Percentiles rank a stretch among this genome's conserved stretches.
Conservation (phyloP, 148 eudicot genomes). For the Cornus florida region DNA sequence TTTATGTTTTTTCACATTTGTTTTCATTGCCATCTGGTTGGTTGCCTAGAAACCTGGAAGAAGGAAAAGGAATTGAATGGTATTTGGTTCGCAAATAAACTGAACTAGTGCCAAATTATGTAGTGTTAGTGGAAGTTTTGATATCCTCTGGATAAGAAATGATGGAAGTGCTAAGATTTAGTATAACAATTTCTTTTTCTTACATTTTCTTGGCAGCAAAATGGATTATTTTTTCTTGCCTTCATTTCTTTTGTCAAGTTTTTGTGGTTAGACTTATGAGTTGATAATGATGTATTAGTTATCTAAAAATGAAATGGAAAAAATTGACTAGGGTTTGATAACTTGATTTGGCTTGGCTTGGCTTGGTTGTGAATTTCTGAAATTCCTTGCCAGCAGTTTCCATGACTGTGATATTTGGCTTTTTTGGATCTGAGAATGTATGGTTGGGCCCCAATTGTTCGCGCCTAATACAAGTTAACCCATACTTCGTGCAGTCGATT, state of each 20-base stretch:
- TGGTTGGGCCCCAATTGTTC: conserved; percentile 56
- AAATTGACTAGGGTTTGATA: no score
- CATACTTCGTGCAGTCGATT: conserved; percentile 47
- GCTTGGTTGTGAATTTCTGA: conserved; percentile 11
- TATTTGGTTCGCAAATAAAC: not conserved
- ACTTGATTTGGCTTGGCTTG: not conserved
- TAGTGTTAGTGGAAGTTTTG: not conserved
- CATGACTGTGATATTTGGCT: conserved; percentile 48
- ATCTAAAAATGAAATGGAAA: no score
- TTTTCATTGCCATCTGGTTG: not conserved
- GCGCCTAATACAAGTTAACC: conserved; percentile 33
- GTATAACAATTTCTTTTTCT: not conserved
- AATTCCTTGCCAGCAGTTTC: conserved; percentile 39
- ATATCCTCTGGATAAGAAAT: not conserved
- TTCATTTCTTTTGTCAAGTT: no score
- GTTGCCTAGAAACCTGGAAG: not conserved
- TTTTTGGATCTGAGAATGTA: conserved; percentile 46
- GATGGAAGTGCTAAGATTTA: no score
- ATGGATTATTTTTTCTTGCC: not conserved
- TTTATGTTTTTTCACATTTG: not conserved
- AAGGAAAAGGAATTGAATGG: not conserved
- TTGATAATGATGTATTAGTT: no score
- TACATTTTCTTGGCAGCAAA: not conserved
- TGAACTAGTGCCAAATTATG: not conserved
- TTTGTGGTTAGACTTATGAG: no score